Percentiles rank a stretch among this genome's conserved stretches.
phyloP scores from a whole-genome alignment of 2,329 filamentous ascomycete genomes.

The Myriosclerotinia curreyana region DNA sequence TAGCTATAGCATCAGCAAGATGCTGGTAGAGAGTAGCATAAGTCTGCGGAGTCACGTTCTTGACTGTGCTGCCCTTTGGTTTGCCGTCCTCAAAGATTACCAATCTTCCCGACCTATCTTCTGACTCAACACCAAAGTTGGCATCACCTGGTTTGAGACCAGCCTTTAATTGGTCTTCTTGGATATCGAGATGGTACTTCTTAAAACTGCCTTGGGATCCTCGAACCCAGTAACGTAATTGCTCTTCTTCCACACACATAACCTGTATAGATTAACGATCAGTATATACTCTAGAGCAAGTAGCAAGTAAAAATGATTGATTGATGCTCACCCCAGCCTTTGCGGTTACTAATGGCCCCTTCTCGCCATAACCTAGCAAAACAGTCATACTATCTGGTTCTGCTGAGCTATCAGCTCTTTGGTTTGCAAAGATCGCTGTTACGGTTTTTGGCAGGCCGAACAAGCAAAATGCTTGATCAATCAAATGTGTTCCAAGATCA shows the following conservation, averaged over 20 bases:
- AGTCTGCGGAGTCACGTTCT: slow-evolving; percentile 62
- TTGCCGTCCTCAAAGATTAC: slow-evolving; percentile 52
- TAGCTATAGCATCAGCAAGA: slow-evolving; percentile 50
- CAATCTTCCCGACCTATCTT: slow-evolving; percentile 56
- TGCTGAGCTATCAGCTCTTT: slow-evolving; percentile 52
- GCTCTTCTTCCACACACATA: slow-evolving; percentile 64
- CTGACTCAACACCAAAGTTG: slow-evolving; percentile 63
- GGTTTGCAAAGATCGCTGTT: slow-evolving; percentile 65
- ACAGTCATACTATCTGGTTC: slow-evolving; percentile 60
- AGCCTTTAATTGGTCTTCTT: slow-evolving; percentile 69
- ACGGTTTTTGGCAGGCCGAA: slow-evolving; percentile 67
- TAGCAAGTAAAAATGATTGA: background rate
- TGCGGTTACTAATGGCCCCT: slow-evolving; percentile 62
- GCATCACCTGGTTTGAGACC: slow-evolving; percentile 60
- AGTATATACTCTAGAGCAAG: background rate
- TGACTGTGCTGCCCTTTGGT: slow-evolving; percentile 47
- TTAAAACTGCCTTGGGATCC: slow-evolving; percentile 72
- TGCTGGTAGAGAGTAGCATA: slow-evolving; percentile 65
- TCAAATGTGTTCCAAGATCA: slow-evolving; percentile 71
- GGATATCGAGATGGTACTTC: slow-evolving; percentile 68
- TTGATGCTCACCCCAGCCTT: slow-evolving; percentile 54
- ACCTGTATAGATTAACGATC: slow-evolving; percentile 37
- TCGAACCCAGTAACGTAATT: slow-evolving; percentile 74
- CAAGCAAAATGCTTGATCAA: slow-evolving; percentile 70
- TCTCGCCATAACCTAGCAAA: slow-evolving; percentile 60